phyloP scores from a whole-genome alignment of 441 rosid species.

The Rhodomyrtus psidioides region DNA sequence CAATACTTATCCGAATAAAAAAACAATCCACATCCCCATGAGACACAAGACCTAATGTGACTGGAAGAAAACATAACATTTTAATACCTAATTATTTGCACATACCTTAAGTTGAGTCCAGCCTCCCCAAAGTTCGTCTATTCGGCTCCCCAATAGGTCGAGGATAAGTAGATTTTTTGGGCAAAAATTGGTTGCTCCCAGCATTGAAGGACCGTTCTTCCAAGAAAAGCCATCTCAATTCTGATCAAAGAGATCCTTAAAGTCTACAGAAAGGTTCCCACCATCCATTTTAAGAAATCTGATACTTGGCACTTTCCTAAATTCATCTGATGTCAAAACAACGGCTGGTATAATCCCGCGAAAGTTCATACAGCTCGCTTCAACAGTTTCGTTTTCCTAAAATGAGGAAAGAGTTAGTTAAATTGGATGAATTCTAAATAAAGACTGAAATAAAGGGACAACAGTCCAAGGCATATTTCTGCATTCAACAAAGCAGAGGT shows the following conservation, averaged over 20 bases:
- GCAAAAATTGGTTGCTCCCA: not conserved
- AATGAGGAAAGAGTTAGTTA: not conserved
- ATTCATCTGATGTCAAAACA: not conserved
- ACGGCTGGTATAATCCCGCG: too few relatives aligned
- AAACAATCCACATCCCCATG: not conserved
- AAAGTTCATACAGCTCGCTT: fast-evolving
- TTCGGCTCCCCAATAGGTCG: fast-evolving
- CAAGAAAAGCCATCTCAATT: not conserved
- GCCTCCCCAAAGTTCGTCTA: not conserved
- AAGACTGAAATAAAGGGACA: not conserved
- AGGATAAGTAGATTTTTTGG: not conserved
- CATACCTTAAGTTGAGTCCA: not conserved
- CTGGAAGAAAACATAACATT: not conserved
- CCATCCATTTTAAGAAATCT: fast-evolving
- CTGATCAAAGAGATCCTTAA: not conserved
- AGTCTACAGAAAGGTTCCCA: not conserved
- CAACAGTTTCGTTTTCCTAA: not conserved
- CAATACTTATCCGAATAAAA: too few relatives aligned
- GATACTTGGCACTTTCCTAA: not conserved
- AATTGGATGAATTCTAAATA: not conserved
- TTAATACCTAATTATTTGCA: not conserved
- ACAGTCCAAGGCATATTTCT: not conserved
- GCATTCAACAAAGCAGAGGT: too few relatives aligned
- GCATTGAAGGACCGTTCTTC: not conserved
- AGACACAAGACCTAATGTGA: not conserved